Conservation (phyloP, 1,139 yeast species). For the Hyphopichia khmerensis region DNA sequence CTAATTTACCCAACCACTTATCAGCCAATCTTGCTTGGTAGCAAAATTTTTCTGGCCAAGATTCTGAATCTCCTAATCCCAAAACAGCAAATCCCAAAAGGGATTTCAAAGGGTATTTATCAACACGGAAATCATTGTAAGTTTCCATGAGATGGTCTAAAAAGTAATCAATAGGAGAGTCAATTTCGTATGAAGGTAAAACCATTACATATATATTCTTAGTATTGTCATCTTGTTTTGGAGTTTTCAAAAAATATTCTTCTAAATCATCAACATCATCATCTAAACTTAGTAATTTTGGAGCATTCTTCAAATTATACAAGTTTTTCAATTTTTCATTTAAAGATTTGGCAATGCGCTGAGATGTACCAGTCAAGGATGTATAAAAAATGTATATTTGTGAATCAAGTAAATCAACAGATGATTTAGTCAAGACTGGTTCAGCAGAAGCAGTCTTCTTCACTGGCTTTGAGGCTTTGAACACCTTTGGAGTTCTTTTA, state of each 20-base stretch:
- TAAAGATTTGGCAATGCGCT: conserved; percentile 60
- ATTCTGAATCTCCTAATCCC: conserved; percentile 85
- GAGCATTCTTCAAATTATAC: conserved; percentile 36
- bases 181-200: conserved; percentile 89
- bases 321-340: conserved; percentile 27
- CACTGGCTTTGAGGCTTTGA: conserved; percentile 36
- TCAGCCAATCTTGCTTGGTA: conserved; percentile 82
- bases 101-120: conserved; percentile 68
- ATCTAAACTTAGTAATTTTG: conserved; percentile 62
- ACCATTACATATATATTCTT: conserved; percentile 68
- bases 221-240: conserved; percentile 32
- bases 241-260: conserved; percentile 71
- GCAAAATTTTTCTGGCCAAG: conserved; percentile 79
- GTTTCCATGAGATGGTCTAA: conserved; percentile 80
- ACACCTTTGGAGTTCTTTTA: conserved; percentile 37
- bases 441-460: conserved; percentile 8
- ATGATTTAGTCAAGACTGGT: conserved; percentile 30
- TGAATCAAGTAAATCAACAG: conserved; percentile 37
- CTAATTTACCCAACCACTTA: conserved; percentile 74
- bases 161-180: conserved; percentile 87
- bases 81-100: conserved; percentile 80
- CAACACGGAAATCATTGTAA: conserved; percentile 80
- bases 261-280: conserved; percentile 87
- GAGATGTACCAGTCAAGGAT: conserved; percentile 80
- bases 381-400: conserved; percentile 73